These are phyloP conservation scores for Trebouxia sp. DNA, from an alignment of 139 green algal species.

Conservation along the genomic window DNA sequence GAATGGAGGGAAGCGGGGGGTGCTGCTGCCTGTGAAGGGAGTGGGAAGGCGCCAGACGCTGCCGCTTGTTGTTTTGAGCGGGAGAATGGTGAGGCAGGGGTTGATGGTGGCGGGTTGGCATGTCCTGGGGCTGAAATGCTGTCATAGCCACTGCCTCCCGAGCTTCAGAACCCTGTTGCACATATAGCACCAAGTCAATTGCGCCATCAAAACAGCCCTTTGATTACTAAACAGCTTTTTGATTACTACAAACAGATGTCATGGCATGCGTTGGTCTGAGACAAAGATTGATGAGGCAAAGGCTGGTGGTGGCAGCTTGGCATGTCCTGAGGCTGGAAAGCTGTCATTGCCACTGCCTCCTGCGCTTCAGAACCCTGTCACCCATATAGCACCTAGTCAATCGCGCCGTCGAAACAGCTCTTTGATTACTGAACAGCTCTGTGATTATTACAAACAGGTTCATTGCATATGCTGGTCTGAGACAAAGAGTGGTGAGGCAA, in stretches of 20 bases:
- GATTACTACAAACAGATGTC: too few species aligned
- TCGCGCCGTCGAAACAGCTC: too few species aligned
- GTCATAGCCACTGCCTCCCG: slow-evolving; percentile 12
- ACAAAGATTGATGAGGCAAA: neutral
- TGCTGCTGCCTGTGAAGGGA: slow-evolving; percentile 7
- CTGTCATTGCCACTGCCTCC: too few species aligned
- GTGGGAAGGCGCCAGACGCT: slow-evolving; percentile 3
- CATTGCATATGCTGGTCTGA: too few species aligned
- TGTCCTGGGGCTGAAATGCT: slow-evolving; percentile 4
- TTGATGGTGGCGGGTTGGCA: slow-evolving; percentile 12
- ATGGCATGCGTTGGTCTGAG: neutral
- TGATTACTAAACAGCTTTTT: too few species aligned
- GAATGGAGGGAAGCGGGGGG: neutral
- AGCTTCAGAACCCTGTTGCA: slow-evolving; percentile 1
- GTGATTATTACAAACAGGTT: too few species aligned
- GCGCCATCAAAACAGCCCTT: too few species aligned
- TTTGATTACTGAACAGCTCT: too few species aligned
- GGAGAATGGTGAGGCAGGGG: slow-evolving; percentile 2
- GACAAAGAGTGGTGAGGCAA: too few species aligned
- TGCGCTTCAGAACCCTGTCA: too few species aligned
- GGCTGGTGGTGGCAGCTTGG: neutral
- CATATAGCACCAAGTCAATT: too few species aligned
- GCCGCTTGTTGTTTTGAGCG: neutral
- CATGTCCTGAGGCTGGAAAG: neutral
- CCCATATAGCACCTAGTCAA: too few species aligned